phyloP scores from a whole-genome alignment of 2,329 filamentous ascomycete genomes.

The Diaporthe sp. region DNA sequence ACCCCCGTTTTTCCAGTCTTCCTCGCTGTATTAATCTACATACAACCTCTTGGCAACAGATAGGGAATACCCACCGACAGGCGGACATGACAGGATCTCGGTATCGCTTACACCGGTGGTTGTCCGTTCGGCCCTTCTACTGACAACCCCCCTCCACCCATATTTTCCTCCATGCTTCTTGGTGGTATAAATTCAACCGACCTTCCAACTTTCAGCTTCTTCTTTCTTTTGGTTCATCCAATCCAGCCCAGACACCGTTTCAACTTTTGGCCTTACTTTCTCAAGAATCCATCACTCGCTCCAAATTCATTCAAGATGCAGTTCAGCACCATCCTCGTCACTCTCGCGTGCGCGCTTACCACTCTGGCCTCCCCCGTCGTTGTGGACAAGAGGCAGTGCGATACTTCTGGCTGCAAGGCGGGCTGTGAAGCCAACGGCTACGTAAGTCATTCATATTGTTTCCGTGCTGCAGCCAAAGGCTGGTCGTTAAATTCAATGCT shows the following conservation, averaged over 20 bases:
- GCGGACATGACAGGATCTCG: background rate
- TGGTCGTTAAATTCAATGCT: background rate
- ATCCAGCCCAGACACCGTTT: background rate
- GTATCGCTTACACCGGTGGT: background rate
- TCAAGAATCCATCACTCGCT: background rate
- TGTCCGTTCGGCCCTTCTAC: background rate
- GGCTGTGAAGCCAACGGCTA: background rate
- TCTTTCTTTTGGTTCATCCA: background rate
- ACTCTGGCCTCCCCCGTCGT: background rate
- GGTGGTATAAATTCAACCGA: background rate
- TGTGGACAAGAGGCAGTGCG: background rate
- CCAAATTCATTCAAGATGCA: background rate
- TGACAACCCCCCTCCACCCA: background rate
- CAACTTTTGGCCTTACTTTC: background rate
- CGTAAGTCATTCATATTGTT: background rate
- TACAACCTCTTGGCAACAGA: background rate
- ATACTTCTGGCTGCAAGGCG: background rate
- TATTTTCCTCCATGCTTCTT: too few species aligned
- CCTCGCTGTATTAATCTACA: background rate
- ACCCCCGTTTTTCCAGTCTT: background rate
- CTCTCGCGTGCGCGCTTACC: background rate
- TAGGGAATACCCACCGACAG: background rate
- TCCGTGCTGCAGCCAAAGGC: background rate
- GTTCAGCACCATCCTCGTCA: background rate
- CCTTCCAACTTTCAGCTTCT: background rate